Base-by-base conservation (phyloP, 106 monocot genomes). In the Gastrodia elata region DNA sequence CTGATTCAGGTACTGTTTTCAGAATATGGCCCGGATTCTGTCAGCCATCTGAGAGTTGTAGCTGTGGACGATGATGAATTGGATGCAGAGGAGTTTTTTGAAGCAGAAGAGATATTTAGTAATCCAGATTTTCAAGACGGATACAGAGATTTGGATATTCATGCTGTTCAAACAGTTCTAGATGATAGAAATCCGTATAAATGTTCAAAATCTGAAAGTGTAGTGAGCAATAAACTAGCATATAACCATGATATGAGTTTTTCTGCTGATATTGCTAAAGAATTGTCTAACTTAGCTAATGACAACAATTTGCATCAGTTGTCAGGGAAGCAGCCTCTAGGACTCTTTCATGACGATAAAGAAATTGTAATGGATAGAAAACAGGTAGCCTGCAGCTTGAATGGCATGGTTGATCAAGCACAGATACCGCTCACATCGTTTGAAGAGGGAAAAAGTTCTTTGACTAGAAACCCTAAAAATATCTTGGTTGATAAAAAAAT, bases 1-100 rank as follows among this genome's bases (percentile, higher is more conserved):
- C 88, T 93, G 81, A 86, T 88, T 81, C 88, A 98, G 98, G 98
- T 98, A 91, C 88, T 83, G 38, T 98, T 98, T 85, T 98, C 93
- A 85, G 88, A 93, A 80, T 78, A 77, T 67, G 88, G 85, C 83
- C 68, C 72, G 6, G 80, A 68, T 65, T 87, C 86, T 64, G 59
- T 11, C 59, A 44, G 77, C 13, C 74, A 65, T 71, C 18, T 64
- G 34, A 75, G 77, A 37, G 72, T 71, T 52, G 59, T n/a, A 27
- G 67, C 34, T 43, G 84, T 44, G 55, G 85, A 89, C 71, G 79
- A 71, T 5, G 77, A 86, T 75, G 85, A 83, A 25, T 41, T 67
- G 39, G 90, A 92, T 70, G 81, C 75, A 4, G 97, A 98, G 70
- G 97, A 88, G 73, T 98, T 98, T 77, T 98, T 93, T 78, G 97